phyloP scores from a whole-genome alignment of 202 grass and related monocot genomes.

The Cymbopogon flexuosus region DNA sequence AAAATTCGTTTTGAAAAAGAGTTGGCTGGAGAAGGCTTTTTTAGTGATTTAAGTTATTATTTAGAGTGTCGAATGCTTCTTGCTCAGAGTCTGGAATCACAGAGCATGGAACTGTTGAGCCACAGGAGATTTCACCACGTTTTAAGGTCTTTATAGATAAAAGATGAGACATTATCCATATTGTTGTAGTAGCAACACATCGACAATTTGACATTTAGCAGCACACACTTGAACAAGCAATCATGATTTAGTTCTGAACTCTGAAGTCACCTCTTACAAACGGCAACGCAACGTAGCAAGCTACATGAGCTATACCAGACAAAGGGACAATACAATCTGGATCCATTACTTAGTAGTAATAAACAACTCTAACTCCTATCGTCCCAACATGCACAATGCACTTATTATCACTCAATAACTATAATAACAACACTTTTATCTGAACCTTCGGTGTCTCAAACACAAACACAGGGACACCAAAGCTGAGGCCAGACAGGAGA shows the following conservation, averaged over 20 bases:
- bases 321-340: not conserved
- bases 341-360: not conserved
- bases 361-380: conserved; percentile 20
- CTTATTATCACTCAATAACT: conserved; percentile 38
- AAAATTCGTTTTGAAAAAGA: too few relatives aligned
- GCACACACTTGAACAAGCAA: not conserved
- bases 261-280: conserved; percentile 16
- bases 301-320: not conserved
- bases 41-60: too few relatives aligned
- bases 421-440: conserved; percentile 13
- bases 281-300: conserved; percentile 1
- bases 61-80: too few relatives aligned
- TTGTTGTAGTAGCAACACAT: not conserved
- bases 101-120: not conserved
- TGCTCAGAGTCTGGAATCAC: too few relatives aligned
- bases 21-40: too few relatives aligned
- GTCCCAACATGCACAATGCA: conserved; percentile 31
- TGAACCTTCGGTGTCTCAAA: conserved; percentile 24
- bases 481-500: conserved; percentile 19
- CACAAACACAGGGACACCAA: conserved; percentile 19
- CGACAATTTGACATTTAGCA: not conserved
- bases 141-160: not conserved
- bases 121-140: not conserved
- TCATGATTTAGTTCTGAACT: not conserved
- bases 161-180: not conserved